Evolutionary conservation across 805 yeast genomes (phyloP).

Genomic region (Diddensiella caesifluorescens): DNA sequence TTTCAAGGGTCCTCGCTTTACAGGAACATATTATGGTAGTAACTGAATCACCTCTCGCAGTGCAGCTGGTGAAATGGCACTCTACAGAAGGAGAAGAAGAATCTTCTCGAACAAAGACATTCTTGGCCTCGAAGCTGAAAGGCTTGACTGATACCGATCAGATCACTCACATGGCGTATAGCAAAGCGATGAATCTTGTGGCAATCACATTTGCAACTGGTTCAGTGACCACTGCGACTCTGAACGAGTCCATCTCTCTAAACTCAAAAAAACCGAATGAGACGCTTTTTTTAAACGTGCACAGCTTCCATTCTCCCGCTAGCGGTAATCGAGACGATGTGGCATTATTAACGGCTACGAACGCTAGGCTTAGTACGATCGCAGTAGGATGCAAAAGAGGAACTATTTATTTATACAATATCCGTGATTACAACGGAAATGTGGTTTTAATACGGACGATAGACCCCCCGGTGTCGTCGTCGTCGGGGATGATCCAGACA

Average conservation of each 20-base stretch:
- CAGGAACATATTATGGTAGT: slow-evolving; percentile 25
- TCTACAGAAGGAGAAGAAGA: slow-evolving; percentile 10
- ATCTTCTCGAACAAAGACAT: slow-evolving; percentile 17
- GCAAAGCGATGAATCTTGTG: slow-evolving; percentile 31
- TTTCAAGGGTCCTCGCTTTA: slow-evolving; percentile 22
- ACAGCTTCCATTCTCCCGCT: slow-evolving; percentile 11
- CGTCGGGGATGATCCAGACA: slow-evolving; percentile 24
- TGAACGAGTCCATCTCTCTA: slow-evolving; percentile 7
- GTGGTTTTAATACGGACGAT: slow-evolving; percentile 31
- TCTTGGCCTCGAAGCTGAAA: slow-evolving; percentile 19
- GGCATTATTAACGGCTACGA: slow-evolving; percentile 33
- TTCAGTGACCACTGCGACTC: slow-evolving; percentile 21
- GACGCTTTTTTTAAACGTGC: slow-evolving; percentile 11
- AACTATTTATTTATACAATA: slow-evolving; percentile 34
- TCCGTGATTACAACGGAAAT: slow-evolving; percentile 34
- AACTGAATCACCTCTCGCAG: slow-evolving; percentile 18
- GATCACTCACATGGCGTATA: slow-evolving; percentile 21
- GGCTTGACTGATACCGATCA: slow-evolving; percentile 24
- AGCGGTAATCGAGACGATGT: slow-evolving; percentile 11
- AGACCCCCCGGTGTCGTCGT: slow-evolving; percentile 23
- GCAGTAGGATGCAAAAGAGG: slow-evolving; percentile 39
- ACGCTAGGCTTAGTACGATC: slow-evolving; percentile 38
- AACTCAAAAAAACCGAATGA: slow-evolving; percentile 10
- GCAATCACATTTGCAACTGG: slow-evolving; percentile 28
- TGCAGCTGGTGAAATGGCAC: slow-evolving; percentile 21